Evolutionary conservation across 306 rosid species (phyloP).

Genomic region (Gastrolobium bilobum): DNA sequence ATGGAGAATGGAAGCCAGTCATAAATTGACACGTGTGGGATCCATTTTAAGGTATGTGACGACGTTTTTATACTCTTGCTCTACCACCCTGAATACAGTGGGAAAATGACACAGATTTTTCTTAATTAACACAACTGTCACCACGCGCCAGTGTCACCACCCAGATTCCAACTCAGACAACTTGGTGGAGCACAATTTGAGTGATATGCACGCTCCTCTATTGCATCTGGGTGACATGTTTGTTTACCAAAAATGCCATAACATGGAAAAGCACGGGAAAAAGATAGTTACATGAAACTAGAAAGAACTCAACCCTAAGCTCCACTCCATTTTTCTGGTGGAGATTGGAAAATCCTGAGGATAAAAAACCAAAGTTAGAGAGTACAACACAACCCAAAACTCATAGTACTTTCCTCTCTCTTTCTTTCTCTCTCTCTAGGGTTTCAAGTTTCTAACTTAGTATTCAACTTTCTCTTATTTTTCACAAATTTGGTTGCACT

Average conservation of each 20-base stretch:
- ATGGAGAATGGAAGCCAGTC: constrained; percentile 35
- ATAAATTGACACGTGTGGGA: constrained; percentile 55
- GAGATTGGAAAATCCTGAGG: constrained; percentile 54
- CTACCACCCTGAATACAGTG: constrained; percentile 37
- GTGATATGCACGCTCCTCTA: not conserved
- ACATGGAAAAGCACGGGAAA: constrained; percentile 50
- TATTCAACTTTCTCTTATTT: constrained; percentile 61
- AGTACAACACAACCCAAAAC: constrained; percentile 44
- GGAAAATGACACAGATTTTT: constrained; percentile 49
- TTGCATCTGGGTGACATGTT: not conserved
- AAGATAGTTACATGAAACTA: constrained; percentile 61
- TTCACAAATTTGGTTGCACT: constrained; percentile 75
- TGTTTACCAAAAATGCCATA: constrained; percentile 33
- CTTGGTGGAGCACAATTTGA: not conserved
- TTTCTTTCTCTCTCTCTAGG: constrained; percentile 58
- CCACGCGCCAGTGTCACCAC: constrained; percentile 41
- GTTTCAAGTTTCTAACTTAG: constrained; percentile 68
- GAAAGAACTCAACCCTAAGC: constrained; percentile 71
- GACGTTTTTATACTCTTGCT: constrained; percentile 55
- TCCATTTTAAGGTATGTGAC: constrained; percentile 65
- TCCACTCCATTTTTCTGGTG: constrained; percentile 51
- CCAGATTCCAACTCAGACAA: not conserved
- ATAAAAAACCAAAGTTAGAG: constrained; percentile 51
- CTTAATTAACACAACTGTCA: constrained; percentile 49
- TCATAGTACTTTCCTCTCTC: constrained; percentile 43